These are phyloP conservation scores for Cicer cuneatum DNA, from an alignment of 306 rosid species.

Conservation along the genomic window DNA sequence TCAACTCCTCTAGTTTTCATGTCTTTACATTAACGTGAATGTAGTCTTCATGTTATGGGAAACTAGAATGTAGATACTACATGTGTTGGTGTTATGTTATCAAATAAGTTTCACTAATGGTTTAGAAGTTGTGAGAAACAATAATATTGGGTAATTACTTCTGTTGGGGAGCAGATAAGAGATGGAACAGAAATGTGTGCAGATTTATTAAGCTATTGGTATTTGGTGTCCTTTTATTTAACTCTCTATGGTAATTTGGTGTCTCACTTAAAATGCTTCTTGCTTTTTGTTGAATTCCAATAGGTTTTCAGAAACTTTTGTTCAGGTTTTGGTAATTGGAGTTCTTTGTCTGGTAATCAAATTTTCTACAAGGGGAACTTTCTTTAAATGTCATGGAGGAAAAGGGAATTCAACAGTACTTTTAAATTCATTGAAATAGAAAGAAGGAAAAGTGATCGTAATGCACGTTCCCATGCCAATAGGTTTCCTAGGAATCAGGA, in stretches of 20 bases:
- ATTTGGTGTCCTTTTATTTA: too few species aligned
- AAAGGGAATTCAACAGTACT: background rate
- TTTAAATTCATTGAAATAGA: constrained; percentile 3
- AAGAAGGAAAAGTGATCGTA: background rate
- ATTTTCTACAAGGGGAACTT: background rate
- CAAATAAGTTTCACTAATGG: background rate
- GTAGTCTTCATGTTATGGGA: background rate
- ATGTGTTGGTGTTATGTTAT: background rate
- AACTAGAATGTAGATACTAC: background rate
- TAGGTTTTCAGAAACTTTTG: background rate
- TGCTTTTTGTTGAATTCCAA: background rate
- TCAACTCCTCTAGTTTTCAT: background rate
- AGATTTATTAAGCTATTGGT: background rate
- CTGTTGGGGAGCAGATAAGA: constrained; percentile 4
- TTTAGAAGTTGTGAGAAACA: background rate
- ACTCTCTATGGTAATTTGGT: too few species aligned
- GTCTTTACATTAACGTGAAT: background rate
- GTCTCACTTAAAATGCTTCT: background rate
- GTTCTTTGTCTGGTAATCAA: constrained; percentile 5
- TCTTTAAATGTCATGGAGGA: constrained; percentile 7
- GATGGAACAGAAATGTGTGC: background rate
- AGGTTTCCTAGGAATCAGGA: constrained; percentile 1
- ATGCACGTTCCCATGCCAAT: background rate
- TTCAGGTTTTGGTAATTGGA: constrained; percentile 3
- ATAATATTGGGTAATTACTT: background rate